phyloP scores from a whole-genome alignment of 2,329 filamentous ascomycete genomes.

The Epichloe gansuensis region DNA sequence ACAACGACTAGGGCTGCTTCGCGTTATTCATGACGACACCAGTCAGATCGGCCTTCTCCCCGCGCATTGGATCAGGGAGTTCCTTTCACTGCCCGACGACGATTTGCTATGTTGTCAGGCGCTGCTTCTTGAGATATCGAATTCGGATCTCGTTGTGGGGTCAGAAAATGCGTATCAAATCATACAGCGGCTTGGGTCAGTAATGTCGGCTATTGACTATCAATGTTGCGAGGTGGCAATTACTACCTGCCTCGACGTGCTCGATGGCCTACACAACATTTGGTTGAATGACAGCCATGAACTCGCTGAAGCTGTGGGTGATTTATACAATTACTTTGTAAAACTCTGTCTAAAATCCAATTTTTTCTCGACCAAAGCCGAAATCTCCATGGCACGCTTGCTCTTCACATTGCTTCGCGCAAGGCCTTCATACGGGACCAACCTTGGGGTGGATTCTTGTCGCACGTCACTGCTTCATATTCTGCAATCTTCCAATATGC shows the following conservation, averaged over 20 bases:
- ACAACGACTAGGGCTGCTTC: conserved; percentile 32
- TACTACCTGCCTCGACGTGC: conserved; percentile 51
- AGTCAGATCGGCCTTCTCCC: conserved; percentile 38
- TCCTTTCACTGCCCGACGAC: conserved; percentile 37
- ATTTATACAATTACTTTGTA: conserved; percentile 71
- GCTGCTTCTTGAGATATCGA: conserved; percentile 39
- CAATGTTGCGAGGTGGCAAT: conserved; percentile 64
- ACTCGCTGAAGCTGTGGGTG: conserved; percentile 53
- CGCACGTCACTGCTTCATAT: conserved; percentile 65
- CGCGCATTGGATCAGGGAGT: conserved; percentile 33
- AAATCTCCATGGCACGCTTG: conserved; percentile 53
- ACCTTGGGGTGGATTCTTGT: conserved; percentile 41
- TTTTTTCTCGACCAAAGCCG: conserved; percentile 56
- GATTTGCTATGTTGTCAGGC: conserved; percentile 39
- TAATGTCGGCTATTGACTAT: conserved; percentile 46
- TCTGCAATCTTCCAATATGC: conserved; percentile 50
- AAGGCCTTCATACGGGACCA: conserved; percentile 53
- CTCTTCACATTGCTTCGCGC: conserved; percentile 56
- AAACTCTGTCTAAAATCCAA: conserved; percentile 52
- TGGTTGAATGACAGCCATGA: conserved; percentile 50
- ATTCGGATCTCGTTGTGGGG: conserved; percentile 38
- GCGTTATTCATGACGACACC: conserved; percentile 27
- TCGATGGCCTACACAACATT: conserved; percentile 47
- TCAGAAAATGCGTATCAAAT: conserved; percentile 33
- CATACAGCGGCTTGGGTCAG: conserved; percentile 35